Evolutionary conservation across 2,329 filamentous ascomycete species (phyloP).

Genomic region (Trichoderma brevicompactum): DNA sequence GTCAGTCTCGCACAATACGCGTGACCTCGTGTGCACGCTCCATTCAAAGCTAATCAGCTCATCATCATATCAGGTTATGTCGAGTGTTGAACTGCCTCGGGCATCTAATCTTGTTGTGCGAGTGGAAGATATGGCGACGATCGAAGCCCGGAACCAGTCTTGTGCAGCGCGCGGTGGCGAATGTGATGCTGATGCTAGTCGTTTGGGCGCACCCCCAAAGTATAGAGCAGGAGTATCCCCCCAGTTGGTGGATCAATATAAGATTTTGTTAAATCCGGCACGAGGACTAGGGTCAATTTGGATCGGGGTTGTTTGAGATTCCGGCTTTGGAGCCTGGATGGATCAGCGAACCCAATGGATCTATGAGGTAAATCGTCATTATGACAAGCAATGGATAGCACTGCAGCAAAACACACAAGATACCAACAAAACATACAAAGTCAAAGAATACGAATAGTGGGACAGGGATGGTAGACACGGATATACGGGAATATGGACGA

Average conservation of each 20-base stretch:
- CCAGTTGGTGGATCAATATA: conserved; percentile 36
- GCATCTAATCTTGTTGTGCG: conserved; percentile 44
- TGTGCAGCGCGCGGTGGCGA: conserved; percentile 36
- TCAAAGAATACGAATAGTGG: background rate
- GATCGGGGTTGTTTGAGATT: background rate
- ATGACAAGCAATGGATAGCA: background rate
- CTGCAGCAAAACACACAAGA: background rate
- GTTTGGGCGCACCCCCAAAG: conserved; percentile 50
- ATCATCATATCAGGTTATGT: conserved; percentile 39
- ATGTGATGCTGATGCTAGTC: conserved; percentile 41
- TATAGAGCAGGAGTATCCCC: conserved; percentile 46
- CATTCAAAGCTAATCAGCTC: background rate
- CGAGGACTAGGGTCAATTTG: background rate
- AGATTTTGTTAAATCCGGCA: background rate
- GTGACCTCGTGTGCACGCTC: background rate
- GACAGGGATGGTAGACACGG: background rate
- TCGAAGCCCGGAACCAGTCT: conserved; percentile 39
- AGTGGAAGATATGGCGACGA: conserved; percentile 47
- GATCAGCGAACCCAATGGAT: background rate
- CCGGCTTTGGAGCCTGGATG: background rate
- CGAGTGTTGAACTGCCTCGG: conserved; percentile 47
- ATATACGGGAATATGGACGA: background rate
- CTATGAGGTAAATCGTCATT: background rate
- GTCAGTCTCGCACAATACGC: background rate
- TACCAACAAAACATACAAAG: background rate